These are phyloP conservation scores for Scedosporium apiospermum DNA, from an alignment of 2,329 filamentous ascomycete genomes.

Conservation along the genomic window DNA sequence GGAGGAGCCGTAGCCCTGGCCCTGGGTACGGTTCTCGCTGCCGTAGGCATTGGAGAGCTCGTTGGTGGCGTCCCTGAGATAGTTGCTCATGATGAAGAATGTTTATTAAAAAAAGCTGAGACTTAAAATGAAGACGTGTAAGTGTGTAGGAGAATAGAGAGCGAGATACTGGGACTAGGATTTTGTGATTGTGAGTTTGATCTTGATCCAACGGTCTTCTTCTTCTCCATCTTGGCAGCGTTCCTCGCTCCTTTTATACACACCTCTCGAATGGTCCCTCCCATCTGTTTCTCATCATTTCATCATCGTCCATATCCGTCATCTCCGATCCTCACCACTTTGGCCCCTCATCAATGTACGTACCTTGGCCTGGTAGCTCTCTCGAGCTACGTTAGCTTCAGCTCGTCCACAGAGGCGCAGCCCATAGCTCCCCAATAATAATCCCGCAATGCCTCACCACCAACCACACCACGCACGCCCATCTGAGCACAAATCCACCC, in stretches of 20 bases:
- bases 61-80: slow-evolving; percentile 13
- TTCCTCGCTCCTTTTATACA: too few species aligned
- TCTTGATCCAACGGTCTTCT: too few species aligned
- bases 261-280: too few species aligned
- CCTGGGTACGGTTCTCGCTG: slow-evolving; percentile 12
- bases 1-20: slow-evolving; percentile 6
- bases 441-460: background rate
- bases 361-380: background rate
- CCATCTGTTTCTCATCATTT: too few species aligned
- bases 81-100: slow-evolving; percentile 14
- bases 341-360: too few species aligned
- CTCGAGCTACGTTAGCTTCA: background rate
- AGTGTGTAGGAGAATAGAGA: too few species aligned
- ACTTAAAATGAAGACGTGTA: background rate
- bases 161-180: too few species aligned
- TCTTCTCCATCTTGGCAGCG: too few species aligned
- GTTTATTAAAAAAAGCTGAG: background rate
- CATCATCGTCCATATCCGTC: too few species aligned
- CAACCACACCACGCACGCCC: too few species aligned
- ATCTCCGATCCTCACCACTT: too few species aligned
- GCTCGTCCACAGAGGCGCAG: background rate
- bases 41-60: slow-evolving; percentile 8
- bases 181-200: too few species aligned
- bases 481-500: background rate
- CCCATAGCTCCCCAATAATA: background rate